Base-by-base conservation (phyloP, 768 basidiomycete genomes). In the Auricularia auricula-judae region DNA sequence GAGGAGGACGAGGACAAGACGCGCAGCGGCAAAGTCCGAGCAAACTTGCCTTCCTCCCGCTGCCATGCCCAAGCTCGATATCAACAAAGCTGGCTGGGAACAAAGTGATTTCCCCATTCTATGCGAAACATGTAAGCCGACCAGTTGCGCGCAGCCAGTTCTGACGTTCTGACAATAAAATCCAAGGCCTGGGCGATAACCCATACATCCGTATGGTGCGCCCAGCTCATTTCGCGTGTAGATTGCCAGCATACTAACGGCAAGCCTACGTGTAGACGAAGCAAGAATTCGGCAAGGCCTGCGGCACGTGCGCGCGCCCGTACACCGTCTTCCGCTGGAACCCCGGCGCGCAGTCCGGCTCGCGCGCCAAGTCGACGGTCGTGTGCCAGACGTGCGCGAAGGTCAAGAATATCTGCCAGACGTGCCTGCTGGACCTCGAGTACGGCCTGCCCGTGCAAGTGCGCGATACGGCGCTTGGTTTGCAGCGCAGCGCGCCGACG, bases 281-380 rank as follows among this genome's bases (percentile, higher is more conserved):
- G 76, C 97, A 98, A 82, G 90, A 94, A 72, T 96, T 90, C 67
- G 97, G 94, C 3, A 83, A 89, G 34, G 93, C 93, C 63, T 99
- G 97, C 76, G 98, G 98, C 68, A 96, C 96, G 63, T 99, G 97
- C 72, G 93, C 94, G 2, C 84, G 97, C 29, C 97, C 93, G 2
- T 96, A 95, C 77, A 96, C 92, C 60, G 89, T 98, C 69, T 99
- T 99, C 78, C 89, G 93, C 47, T 99, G 97, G 97, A 96, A 98
- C 72, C 95, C 97, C 2, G 97, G 97, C 56, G 67, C 33, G 42
- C 29, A 29, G 23, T 78, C 86, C 3, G 96, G 94, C 51, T 88
- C 87, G 74, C 87, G 96, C 35, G 98, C 84, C 85, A 98, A 98
- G 81, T 90, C 93, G 65, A 99, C 97, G 11, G 93, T 97, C 66